Percentiles rank a stretch among this genome's conserved stretches.
phyloP scores from a whole-genome alignment of 768 basidiomycete species.

The Phaeolepiota aurea region DNA sequence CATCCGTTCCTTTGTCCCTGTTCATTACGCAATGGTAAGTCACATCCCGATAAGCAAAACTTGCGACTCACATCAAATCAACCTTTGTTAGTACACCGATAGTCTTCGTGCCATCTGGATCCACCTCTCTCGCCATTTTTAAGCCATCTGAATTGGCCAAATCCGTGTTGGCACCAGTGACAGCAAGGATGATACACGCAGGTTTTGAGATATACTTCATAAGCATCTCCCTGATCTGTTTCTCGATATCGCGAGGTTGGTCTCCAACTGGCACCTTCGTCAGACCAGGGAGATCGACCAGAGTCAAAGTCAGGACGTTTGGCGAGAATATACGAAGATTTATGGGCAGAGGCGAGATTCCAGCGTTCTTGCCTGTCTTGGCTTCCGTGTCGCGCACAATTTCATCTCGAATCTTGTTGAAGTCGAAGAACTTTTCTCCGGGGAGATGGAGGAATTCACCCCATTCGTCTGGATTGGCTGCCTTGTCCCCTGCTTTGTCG shows the following conservation, averaged over 20 bases:
- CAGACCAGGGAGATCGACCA: slow-evolving; percentile 95
- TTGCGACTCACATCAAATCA: slow-evolving; percentile 79
- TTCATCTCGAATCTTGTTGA: slow-evolving; percentile 92
- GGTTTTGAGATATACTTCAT: slow-evolving; percentile 92
- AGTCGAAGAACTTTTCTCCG: slow-evolving; percentile 96
- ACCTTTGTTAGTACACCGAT: slow-evolving; percentile 99
- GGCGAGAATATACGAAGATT: slow-evolving; percentile 97
- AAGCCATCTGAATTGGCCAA: slow-evolving; percentile 98
- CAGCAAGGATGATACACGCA: slow-evolving; percentile 93
- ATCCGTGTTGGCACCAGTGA: slow-evolving; percentile 93
- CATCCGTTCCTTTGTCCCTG: slow-evolving; percentile 96
- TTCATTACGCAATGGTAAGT: slow-evolving; percentile 3
- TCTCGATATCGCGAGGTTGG: slow-evolving; percentile 95
- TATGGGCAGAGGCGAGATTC: slow-evolving; percentile 95
- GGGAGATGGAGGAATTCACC: slow-evolving; percentile 97
- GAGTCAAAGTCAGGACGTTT: slow-evolving; percentile 91
- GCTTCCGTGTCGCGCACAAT: slow-evolving; percentile 96
- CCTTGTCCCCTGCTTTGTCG: slow-evolving; percentile 52
- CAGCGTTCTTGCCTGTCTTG: slow-evolving; percentile 97
- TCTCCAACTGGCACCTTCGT: slow-evolving; percentile 95
- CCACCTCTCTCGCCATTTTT: slow-evolving; percentile 93
- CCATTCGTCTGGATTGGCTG: slow-evolving; percentile 93
- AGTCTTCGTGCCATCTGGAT: slow-evolving; percentile 93
- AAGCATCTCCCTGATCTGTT: slow-evolving; percentile 95
- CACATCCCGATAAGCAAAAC: background rate